Base-by-base conservation (phyloP, 495 filamentous ascomycete species). In the Podospora pseudocomata region DNA sequence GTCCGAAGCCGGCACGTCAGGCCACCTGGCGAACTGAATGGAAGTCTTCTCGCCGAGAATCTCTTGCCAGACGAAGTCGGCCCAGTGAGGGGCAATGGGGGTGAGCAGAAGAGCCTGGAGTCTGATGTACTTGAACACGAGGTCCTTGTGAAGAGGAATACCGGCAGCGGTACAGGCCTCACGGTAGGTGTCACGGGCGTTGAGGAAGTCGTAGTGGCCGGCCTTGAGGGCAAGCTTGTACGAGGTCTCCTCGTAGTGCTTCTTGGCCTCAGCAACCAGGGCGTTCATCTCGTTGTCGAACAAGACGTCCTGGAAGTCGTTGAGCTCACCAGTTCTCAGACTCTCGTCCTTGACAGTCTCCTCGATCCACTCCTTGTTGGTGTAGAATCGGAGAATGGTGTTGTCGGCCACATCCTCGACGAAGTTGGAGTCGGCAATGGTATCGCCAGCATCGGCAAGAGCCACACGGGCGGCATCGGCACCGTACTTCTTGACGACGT, bases 391-490 rank as follows among this genome's bases (percentile, higher is more conserved):
- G 67, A 98, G 84, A 73, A 97, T 95, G 72, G 88, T 94, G 75
- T 88, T 91, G 78, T 97, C 93, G 55, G 94, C 94, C 30, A 97
- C 93, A 70, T 88, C 86, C 81, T 99, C 95, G 71, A 97, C 95
- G 73, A 99, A 96, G 82, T 99, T 99, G 65, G 95, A 94, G 80
- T 99, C 95, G 67, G 93, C 89, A 65, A 97, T 91, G 65, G 92
- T 91, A 79, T 99, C 95, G 72, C 95, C 95, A 19, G 92, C 93
- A 80, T 99, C 95, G 34, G 94, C 93, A 65, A 99, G 88, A 7
- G 94, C 93, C 68, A 99, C 91, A 75, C 94, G 85, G 39, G 91
- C 90, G 19, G 94, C 94, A 79, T 97, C 94, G 7, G 95, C 93
- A 71, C 94, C 95, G 76, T 93, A 99, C 78, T 99, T 99, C 71